phyloP scores from a whole-genome alignment of 2,329 filamentous ascomycete species.

The Fonsecaea nubica region DNA sequence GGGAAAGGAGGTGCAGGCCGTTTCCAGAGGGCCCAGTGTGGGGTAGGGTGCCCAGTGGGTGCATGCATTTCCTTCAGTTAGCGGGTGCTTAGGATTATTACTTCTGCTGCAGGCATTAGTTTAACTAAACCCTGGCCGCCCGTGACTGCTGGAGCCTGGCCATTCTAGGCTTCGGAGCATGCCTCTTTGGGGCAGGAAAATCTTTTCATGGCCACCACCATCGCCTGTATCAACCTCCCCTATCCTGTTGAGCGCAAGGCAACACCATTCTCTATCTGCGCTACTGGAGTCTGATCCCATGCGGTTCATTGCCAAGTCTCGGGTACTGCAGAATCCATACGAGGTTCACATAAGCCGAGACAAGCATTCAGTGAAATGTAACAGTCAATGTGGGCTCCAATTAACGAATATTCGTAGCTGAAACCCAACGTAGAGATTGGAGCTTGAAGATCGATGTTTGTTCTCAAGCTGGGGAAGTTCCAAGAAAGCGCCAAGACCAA shows the following conservation, averaged over 20 bases:
- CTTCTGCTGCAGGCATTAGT: slow-evolving; percentile 3
- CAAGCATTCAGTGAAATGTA: neutral
- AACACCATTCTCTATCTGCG: slow-evolving; percentile 1
- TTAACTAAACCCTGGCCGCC: slow-evolving; percentile 1
- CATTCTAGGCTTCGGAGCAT: slow-evolving; percentile 1
- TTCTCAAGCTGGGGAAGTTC: neutral
- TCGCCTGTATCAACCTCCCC: neutral
- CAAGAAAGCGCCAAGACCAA: neutral
- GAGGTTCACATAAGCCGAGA: neutral
- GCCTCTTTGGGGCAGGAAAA: slow-evolving; percentile 3
- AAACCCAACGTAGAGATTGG: neutral
- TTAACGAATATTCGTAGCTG: neutral
- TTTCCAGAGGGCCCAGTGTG: slow-evolving; percentile 1
- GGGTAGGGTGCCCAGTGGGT: neutral
- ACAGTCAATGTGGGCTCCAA: neutral
- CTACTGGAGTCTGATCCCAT: neutral
- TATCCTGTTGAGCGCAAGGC: neutral
- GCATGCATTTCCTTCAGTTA: neutral
- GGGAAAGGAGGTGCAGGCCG: slow-evolving; percentile 1
- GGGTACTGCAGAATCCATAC: slow-evolving; percentile 2
- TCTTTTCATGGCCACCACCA: slow-evolving; percentile 6
- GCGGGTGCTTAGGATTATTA: slow-evolving; percentile 4
- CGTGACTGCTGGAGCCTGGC: neutral
- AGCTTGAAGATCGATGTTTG: neutral
- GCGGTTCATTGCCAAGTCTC: neutral